Evolutionary conservation across 2,329 filamentous ascomycete genomes (phyloP).

Genomic region (Aureobasidium lini): DNA sequence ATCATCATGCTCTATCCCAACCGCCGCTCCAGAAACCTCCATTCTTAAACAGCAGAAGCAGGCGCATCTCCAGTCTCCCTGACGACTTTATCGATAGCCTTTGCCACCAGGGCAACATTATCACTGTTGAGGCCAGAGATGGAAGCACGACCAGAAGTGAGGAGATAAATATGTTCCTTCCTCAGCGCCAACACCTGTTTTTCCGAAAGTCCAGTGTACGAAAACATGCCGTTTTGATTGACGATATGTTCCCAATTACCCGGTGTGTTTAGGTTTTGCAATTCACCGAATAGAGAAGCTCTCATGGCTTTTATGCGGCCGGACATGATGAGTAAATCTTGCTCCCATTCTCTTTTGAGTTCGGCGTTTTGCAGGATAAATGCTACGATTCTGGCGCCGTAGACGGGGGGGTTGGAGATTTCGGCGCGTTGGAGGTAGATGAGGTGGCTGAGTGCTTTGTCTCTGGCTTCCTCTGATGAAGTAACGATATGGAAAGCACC

Average conservation of each 20-base stretch:
- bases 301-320: conserved; percentile 87
- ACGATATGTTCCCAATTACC: conserved; percentile 87
- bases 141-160: background rate
- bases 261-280: conserved; percentile 73
- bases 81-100: conserved; percentile 12
- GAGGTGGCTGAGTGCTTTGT: conserved; percentile 72
- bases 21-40: too few relatives aligned
- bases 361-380: conserved; percentile 67
- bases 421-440: conserved; percentile 86
- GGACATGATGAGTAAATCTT: conserved; percentile 80
- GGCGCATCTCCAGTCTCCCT: conserved; percentile 1
- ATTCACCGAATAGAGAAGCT: conserved; percentile 60
- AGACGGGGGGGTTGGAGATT: conserved; percentile 87
- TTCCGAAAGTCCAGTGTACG: conserved; percentile 69
- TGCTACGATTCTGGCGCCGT: conserved; percentile 77
- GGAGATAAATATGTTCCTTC: conserved; percentile 66
- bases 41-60: background rate
- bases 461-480: conserved; percentile 49
- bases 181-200: conserved; percentile 61
- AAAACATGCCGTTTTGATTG: conserved; percentile 87
- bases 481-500: conserved; percentile 82
- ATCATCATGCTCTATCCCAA: too few relatives aligned
- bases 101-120: conserved; percentile 9
- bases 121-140: conserved; percentile 8
- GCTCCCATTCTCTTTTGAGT: conserved; percentile 80